Percentiles rank a stretch among this genome's conserved stretches.
These are phyloP conservation scores for Aegilops umbellulata DNA, from an alignment of 176 grass and related monocot genomes.

Conservation along the genomic window DNA sequence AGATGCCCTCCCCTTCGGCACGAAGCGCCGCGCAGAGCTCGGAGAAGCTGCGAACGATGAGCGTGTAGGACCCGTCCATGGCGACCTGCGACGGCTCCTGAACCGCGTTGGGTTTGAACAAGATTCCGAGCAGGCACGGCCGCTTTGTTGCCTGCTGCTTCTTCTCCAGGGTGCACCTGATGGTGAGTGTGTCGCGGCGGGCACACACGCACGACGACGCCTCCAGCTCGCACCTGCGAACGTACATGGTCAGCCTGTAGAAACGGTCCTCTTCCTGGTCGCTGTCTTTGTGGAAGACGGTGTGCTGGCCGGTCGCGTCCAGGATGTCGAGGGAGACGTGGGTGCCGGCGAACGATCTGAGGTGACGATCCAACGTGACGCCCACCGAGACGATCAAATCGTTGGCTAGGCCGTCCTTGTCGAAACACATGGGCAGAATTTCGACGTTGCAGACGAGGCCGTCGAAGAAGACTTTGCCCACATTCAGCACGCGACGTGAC, in stretches of 20 bases:
- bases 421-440: neutral
- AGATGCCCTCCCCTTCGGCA: neutral
- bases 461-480: neutral
- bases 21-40: neutral
- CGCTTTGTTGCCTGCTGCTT: neutral
- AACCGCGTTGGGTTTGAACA: neutral
- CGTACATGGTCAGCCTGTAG: neutral
- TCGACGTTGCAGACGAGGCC: neutral
- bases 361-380: neutral
- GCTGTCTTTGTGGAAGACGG: neutral
- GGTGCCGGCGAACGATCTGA: neutral
- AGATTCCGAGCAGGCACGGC: neutral
- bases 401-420: neutral
- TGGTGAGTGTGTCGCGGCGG: neutral
- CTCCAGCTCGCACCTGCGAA: neutral
- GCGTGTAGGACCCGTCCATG: neutral
- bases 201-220: neutral
- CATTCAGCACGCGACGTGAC: neutral
- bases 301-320: neutral
- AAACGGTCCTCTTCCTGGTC: neutral
- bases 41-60: neutral
- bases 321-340: neutral
- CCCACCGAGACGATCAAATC: neutral
- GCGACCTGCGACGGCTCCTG: neutral
- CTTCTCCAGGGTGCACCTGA: neutral